Evolutionary conservation across 1,284 basidiomycete species (phyloP).

Genomic region (Mrakiaceae sp.): DNA sequence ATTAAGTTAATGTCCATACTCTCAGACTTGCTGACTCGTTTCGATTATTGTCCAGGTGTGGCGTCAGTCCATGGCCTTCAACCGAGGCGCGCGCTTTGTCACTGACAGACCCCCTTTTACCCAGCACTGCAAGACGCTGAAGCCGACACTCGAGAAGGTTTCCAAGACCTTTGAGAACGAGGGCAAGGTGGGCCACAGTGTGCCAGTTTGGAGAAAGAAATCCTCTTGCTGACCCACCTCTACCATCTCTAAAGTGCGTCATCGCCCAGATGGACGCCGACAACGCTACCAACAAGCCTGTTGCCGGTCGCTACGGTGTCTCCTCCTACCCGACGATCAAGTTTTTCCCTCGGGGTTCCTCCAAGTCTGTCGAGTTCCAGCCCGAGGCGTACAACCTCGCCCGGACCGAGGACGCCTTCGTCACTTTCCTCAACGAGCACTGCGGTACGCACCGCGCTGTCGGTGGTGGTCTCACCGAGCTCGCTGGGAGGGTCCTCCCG

Average conservation of each 20-base stretch:
- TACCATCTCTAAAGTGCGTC: constrained; percentile 42
- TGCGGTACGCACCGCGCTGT: constrained; percentile 74
- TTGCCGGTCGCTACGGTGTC: constrained; percentile 65
- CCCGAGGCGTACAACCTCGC: constrained; percentile 48
- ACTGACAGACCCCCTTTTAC: too few relatives aligned
- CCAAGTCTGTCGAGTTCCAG: constrained; percentile 33
- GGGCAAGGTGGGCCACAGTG: constrained; percentile 44
- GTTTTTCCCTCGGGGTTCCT: constrained; percentile 69
- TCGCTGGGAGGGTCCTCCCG: constrained; percentile 66
- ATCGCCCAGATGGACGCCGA: constrained; percentile 88
- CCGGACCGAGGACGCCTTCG: constrained; percentile 36
- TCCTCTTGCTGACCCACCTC: neutral
- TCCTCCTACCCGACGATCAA: constrained; percentile 79
- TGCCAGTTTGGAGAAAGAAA: neutral
- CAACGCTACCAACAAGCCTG: constrained; percentile 59
- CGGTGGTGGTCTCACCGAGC: constrained; percentile 65
- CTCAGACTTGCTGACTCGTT: constrained; percentile 4
- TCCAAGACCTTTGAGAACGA: constrained; percentile 69
- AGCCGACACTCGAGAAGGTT: constrained; percentile 77
- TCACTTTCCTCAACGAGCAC: constrained; percentile 60
- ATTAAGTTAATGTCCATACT: constrained; percentile 56
- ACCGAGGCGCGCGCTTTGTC: neutral
- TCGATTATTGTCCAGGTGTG: neutral
- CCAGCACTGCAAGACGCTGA: constrained; percentile 46
- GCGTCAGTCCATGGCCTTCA: neutral